Evolutionary conservation across 2,329 filamentous ascomycete species (phyloP), one percentile per base, ranked within the genome.

Genomic region (Tympanopsis confertula): DNA sequence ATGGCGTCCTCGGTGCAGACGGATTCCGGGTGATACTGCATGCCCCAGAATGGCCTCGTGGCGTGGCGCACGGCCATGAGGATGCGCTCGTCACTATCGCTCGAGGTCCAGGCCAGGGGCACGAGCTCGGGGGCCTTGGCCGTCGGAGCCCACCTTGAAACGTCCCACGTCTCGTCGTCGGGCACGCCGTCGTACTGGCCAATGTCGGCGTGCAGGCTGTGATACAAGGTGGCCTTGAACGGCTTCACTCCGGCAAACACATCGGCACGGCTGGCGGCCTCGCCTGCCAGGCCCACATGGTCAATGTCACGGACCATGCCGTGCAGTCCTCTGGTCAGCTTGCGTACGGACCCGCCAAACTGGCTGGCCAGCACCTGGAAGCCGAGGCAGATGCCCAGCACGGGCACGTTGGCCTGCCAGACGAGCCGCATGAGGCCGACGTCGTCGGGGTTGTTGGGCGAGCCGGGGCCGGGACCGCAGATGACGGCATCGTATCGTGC

Each of bases 21-120:
- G 0, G 86, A 94, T 56, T 95, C 87, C 0, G 87, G 87, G 51
- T 94, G 87, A 49, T 91, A 94, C 52, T 94, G 88, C 14, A 94
- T 68, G 0, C 83, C 88, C 79, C 83, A 93, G 44, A 89, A 83
- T 0, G 88, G 87, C 45, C 76, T 79, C 1, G 45, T 51, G 14
- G 54, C 59, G 54, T 94, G 86, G 44, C 68, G 74, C 13, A 80
- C 75, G 0, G 73, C 84, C 85, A 93, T 93, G n/a, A 91, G 57
- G 3, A 87, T 68, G 30, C 69, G 61, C 50, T 74, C 69, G 5
- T 49, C 46, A 7, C 44, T 41, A 10, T 52, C 32, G 22, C 57
- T 38, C n/a, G 43, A 44, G 2, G 72, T 62, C 78, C 80, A 85
- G 0, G 80, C 78, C 41, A 84, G 57, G 5, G 79, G 71, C 20